Evolutionary conservation across 352 stramenopile species (phyloP).

Genomic region (Phytophthora podocarpi): DNA sequence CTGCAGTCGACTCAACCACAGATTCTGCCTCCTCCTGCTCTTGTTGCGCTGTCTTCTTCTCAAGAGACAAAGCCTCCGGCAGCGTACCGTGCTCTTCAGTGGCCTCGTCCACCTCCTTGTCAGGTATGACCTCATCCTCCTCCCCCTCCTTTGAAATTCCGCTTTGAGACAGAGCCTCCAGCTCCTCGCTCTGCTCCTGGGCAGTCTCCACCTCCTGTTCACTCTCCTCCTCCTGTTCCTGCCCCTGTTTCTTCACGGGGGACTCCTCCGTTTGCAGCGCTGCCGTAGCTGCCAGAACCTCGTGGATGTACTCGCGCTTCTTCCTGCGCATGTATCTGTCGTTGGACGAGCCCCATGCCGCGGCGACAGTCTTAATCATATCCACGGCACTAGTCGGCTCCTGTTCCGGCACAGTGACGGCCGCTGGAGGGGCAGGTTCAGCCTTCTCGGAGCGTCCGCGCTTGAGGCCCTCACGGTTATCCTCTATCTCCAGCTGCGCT

Average conservation of each 20-base stretch:
- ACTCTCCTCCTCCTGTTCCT: not conserved
- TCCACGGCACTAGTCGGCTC: not conserved
- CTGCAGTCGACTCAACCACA: no score
- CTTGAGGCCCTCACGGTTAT: conserved; percentile 37
- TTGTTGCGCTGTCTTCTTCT: not conserved
- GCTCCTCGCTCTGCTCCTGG: not conserved
- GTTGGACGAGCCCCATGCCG: not conserved
- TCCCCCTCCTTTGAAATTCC: no score
- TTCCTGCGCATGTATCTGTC: conserved; percentile 37
- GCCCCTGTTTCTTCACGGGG: not conserved
- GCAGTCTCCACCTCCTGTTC: not conserved
- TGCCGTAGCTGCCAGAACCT: conserved; percentile 1
- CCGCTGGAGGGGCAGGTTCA: no score
- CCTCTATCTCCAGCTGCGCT: conserved; percentile 31
- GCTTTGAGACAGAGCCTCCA: no score
- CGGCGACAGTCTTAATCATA: conserved; percentile 5
- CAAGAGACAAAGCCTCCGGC: not conserved
- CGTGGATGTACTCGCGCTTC: conserved; percentile 31
- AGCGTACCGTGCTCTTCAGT: no score
- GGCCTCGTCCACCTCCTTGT: no score
- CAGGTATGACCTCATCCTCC: no score
- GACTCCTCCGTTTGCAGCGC: not conserved
- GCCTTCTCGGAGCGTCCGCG: conserved; percentile 21
- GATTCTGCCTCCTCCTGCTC: no score
- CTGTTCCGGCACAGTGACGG: no score